These are phyloP conservation scores for Entomophthora muscae DNA, from an alignment of 371 early-diverging fungal species.

Conservation along the genomic window DNA sequence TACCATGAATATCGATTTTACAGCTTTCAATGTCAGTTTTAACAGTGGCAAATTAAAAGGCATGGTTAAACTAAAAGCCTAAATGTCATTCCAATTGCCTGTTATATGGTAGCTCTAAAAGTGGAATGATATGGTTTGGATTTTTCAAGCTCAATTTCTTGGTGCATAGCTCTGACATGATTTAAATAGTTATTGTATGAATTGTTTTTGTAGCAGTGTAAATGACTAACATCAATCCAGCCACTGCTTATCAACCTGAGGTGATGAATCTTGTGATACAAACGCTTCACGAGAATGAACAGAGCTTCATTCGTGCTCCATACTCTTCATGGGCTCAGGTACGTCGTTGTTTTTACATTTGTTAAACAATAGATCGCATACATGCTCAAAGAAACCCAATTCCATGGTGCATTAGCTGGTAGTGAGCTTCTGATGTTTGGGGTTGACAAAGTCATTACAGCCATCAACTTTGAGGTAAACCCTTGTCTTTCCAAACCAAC, in stretches of 20 bases:
- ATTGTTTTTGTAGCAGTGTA: too few relatives aligned
- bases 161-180: too few relatives aligned
- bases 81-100: too few relatives aligned
- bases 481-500: neutral
- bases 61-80: too few relatives aligned
- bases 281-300: conserved; percentile 35
- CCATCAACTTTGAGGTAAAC: conserved; percentile 34
- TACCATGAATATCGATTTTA: too few relatives aligned
- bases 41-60: too few relatives aligned
- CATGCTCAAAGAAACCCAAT: conserved; percentile 38
- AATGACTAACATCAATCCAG: neutral
- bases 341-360: too few relatives aligned
- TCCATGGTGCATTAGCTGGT: conserved; percentile 53
- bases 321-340: conserved; percentile 69
- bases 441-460: conserved; percentile 52
- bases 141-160: too few relatives aligned
- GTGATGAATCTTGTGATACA: conserved; percentile 46
- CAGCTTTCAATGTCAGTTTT: too few relatives aligned
- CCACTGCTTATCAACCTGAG: conserved; percentile 33
- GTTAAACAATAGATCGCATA: conserved; percentile 56
- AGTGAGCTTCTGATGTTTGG: conserved; percentile 61
- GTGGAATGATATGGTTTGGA: too few relatives aligned
- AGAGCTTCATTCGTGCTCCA: conserved; percentile 66
- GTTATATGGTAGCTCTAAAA: too few relatives aligned
- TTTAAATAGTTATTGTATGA: too few relatives aligned